Evolutionary conservation across 768 basidiomycete genomes (phyloP).

Genomic region (Amanita phalloides): DNA sequence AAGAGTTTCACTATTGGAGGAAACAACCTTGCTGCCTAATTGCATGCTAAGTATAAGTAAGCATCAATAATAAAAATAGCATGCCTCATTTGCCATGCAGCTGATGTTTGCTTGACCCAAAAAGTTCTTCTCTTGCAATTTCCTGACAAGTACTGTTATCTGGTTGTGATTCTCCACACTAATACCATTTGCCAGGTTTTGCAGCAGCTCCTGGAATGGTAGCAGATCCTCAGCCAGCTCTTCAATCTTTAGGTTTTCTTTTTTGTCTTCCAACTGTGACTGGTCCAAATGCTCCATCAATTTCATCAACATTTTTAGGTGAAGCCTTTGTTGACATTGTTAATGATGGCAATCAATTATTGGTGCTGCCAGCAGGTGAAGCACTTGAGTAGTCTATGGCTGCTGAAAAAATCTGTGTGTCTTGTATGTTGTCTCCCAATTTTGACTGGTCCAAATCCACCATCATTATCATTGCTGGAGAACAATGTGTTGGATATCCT

Average conservation of each 20-base stretch:
- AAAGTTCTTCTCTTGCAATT: neutral
- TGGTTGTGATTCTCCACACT: neutral
- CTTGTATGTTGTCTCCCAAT: too few relatives aligned
- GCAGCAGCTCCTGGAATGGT: neutral
- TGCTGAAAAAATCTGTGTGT: too few relatives aligned
- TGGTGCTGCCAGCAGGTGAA: too few relatives aligned
- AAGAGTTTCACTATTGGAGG: neutral
- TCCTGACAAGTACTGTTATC: neutral
- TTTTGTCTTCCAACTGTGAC: neutral
- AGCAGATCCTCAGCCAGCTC: neutral
- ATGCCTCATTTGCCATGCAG: neutral
- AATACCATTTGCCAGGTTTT: neutral
- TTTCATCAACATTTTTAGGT: neutral
- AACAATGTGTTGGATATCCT: too few relatives aligned
- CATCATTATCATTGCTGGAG: too few relatives aligned
- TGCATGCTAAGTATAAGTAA: neutral
- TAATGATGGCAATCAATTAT: too few relatives aligned
- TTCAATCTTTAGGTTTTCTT: neutral
- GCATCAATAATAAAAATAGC: neutral
- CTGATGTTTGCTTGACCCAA: neutral
- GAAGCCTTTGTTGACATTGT: too few relatives aligned
- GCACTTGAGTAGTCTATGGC: too few relatives aligned
- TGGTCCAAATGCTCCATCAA: neutral
- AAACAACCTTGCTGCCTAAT: neutral
- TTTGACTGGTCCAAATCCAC: too few relatives aligned